Evolutionary conservation across 345 rosid species (phyloP).

Genomic region (Alliaria petiolata): DNA sequence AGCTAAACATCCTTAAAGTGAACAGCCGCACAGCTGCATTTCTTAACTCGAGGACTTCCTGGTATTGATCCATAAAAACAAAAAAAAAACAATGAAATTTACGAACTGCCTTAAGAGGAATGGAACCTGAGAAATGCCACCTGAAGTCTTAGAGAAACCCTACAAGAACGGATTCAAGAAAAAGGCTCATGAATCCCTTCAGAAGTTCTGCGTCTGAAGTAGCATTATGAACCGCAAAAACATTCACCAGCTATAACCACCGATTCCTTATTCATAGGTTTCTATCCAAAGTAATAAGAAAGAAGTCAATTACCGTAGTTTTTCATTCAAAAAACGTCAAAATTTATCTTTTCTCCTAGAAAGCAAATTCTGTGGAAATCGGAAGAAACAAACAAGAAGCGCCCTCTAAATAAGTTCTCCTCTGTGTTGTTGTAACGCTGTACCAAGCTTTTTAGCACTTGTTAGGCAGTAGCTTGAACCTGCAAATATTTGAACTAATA

Average conservation of each 20-base stretch:
- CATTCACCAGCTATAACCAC: conserved; percentile 68
- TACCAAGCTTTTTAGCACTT: conserved; percentile 66
- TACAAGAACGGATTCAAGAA: conserved; percentile 62
- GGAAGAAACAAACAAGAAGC: conserved; percentile 34
- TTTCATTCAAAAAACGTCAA: background rate
- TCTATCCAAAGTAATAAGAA: conserved; percentile 44
- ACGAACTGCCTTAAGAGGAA: conserved; percentile 3
- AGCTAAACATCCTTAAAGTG: conserved; percentile 80
- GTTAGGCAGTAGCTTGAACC: conserved; percentile 88
- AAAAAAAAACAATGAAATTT: background rate
- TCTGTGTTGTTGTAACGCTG: conserved; percentile 54
- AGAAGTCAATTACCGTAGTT: conserved; percentile 23
- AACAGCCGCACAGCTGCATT: conserved; percentile 56
- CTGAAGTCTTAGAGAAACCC: conserved; percentile 62
- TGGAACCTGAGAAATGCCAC: conserved; percentile 58
- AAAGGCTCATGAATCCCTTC: conserved; percentile 62
- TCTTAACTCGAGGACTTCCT: conserved; percentile 68
- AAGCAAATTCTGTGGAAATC: background rate
- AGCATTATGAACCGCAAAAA: conserved; percentile 75
- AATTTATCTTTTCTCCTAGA: background rate
- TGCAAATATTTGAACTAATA: conserved; percentile 27
- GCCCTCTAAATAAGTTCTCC: conserved; percentile 47
- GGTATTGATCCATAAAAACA: conserved; percentile 20
- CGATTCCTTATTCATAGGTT: conserved; percentile 64
- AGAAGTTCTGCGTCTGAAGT: conserved; percentile 68